Evolutionary conservation across 257 asterid species (phyloP).

Genomic region (Solanum appendiculatum): DNA sequence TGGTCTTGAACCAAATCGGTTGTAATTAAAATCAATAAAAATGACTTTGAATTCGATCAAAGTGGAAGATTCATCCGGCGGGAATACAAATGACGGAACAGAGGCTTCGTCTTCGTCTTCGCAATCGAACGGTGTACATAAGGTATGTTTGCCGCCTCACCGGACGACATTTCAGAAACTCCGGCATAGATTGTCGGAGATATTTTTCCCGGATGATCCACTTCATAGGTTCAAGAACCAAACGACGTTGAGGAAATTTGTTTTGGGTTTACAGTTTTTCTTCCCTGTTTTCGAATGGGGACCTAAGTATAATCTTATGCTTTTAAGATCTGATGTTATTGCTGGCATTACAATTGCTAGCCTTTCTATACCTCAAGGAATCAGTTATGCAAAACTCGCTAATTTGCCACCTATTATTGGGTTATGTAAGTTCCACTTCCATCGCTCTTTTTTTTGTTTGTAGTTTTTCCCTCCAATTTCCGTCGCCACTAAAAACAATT

Average conservation of each 20-base stretch:
- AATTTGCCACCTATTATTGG: conserved; percentile 84
- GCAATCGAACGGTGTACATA: conserved; percentile 36
- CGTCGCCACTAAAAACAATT: background rate
- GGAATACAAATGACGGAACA: conserved; percentile 9
- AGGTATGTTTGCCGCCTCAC: conserved; percentile 59
- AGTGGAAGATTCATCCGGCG: conserved; percentile 37
- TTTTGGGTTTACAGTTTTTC: conserved; percentile 61
- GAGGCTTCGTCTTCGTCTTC: background rate
- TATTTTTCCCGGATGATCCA: conserved; percentile 91
- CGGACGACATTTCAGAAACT: conserved; percentile 63
- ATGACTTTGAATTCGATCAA: conserved; percentile 43
- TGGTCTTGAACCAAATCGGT: background rate
- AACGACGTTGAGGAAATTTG: conserved; percentile 30
- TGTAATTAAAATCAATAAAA: background rate
- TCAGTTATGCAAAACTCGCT: conserved; percentile 90
- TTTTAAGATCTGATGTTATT: conserved; percentile 57
- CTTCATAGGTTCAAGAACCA: conserved; percentile 72
- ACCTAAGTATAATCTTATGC: conserved; percentile 34
- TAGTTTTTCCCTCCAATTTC: background rate
- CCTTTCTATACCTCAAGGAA: conserved; percentile 91
- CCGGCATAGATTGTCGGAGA: conserved; percentile 54
- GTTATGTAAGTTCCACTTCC: conserved; percentile 44
- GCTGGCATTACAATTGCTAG: conserved; percentile 89
- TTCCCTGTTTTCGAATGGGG: conserved; percentile 82
- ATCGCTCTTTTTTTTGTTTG: background rate